These are phyloP conservation scores for Brettanomyces bruxellensis DNA, from an alignment of 805 yeast species.

Conservation along the genomic window DNA sequence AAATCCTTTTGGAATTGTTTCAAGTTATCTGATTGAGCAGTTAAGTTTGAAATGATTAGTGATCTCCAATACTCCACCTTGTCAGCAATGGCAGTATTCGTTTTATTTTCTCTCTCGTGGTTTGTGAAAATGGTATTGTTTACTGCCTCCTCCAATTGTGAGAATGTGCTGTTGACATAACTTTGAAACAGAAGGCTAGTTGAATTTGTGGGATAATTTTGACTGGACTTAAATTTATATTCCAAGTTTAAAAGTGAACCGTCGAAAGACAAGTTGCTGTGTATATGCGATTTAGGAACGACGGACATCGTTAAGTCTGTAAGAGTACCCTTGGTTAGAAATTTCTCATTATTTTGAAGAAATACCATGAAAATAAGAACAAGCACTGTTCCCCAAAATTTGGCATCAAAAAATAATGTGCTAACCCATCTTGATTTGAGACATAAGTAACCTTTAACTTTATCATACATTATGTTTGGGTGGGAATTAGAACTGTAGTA, in stretches of 20 bases:
- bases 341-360: too few relatives aligned
- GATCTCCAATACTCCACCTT: not conserved
- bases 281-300: too few relatives aligned
- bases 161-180: not conserved
- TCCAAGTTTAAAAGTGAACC: too few relatives aligned
- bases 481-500: too few relatives aligned
- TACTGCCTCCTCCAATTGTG: not conserved
- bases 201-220: too few relatives aligned
- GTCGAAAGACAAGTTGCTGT: too few relatives aligned
- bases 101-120: not conserved
- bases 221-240: too few relatives aligned
- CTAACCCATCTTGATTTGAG: slow-evolving; percentile 16
- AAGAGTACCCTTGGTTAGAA: too few relatives aligned
- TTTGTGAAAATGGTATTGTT: not conserved
- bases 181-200: not conserved
- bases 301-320: too few relatives aligned
- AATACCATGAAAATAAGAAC: too few relatives aligned
- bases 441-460: slow-evolving; percentile 10
- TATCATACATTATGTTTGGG: too few relatives aligned
- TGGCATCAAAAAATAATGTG: not conserved
- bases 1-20: not conserved
- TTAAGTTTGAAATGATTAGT: not conserved
- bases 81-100: not conserved
- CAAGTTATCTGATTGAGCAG: not conserved
- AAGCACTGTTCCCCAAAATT: too few relatives aligned